Evolutionary conservation across 2,329 filamentous ascomycete species (phyloP).

Genomic region (Aspergillus fischeri): DNA sequence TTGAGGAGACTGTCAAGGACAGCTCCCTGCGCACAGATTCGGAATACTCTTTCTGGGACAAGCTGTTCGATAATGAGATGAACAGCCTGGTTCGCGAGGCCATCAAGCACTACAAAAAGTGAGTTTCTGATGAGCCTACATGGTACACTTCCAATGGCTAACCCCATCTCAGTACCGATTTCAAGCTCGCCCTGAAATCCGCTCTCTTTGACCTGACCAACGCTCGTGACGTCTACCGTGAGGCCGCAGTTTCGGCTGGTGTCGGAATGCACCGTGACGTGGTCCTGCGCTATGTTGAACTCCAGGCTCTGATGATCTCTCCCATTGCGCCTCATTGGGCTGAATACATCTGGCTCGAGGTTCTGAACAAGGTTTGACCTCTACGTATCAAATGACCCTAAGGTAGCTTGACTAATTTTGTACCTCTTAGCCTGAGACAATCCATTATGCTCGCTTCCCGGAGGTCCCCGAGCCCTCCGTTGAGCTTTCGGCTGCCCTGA

Average conservation of each 20-base stretch:
- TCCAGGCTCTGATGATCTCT: conserved; percentile 76
- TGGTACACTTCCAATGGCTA: conserved; percentile 6
- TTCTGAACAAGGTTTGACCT: conserved; percentile 62
- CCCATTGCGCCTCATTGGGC: conserved; percentile 90
- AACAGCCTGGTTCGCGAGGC: conserved; percentile 77
- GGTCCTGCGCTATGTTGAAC: conserved; percentile 74
- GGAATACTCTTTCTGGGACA: conserved; percentile 75
- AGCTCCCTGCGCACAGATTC: conserved; percentile 72
- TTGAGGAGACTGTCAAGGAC: conserved; percentile 75
- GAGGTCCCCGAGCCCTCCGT: conserved; percentile 62
- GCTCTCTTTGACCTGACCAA: conserved; percentile 87
- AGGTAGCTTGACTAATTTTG: not conserved
- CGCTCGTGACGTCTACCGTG: conserved; percentile 86
- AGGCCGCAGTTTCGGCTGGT: conserved; percentile 69
- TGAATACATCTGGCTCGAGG: conserved; percentile 90
- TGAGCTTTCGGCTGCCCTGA: conserved; percentile 69
- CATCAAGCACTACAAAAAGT: conserved; percentile 69
- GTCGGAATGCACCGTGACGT: conserved; percentile 84
- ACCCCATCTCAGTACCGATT: conserved; percentile 56
- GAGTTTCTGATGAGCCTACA: conserved; percentile 24
- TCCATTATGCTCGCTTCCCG: conserved; percentile 78
- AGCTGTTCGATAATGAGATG: conserved; percentile 89
- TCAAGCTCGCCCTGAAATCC: conserved; percentile 81
- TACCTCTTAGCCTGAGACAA: conserved; percentile 54
- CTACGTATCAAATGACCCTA: not conserved